Conservation (phyloP, 2,329 filamentous ascomycete species). For the Falciphora oryzae region DNA sequence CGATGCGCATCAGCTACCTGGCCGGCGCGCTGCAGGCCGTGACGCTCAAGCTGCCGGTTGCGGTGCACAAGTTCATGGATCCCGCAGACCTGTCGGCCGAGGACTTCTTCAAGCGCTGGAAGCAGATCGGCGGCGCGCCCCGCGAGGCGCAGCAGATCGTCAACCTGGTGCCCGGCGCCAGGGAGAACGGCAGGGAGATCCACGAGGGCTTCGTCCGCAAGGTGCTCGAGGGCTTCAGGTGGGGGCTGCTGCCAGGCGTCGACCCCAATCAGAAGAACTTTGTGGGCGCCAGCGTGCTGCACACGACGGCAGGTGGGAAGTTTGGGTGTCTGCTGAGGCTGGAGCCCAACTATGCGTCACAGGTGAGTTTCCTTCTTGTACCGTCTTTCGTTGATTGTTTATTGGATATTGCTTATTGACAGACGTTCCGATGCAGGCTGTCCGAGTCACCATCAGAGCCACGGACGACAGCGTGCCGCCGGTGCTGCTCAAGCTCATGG, state of each 20-base stretch:
- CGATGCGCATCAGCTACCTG: constrained; percentile 89
- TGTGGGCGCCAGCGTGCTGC: constrained; percentile 82
- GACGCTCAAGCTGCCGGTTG: constrained; percentile 82
- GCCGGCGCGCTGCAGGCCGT: constrained; percentile 89
- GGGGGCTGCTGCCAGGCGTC: constrained; percentile 78
- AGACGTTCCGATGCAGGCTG: constrained; percentile 62
- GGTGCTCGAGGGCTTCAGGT: constrained; percentile 78
- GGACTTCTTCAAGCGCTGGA: constrained; percentile 99
- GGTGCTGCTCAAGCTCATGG: constrained; percentile 78
- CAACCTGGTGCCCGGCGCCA: constrained; percentile 47
- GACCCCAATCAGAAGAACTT: constrained; percentile 93
- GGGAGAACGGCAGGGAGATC: constrained; percentile 55
- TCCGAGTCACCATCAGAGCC: constrained; percentile 86
- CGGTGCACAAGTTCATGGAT: constrained; percentile 96
- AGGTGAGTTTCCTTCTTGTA: constrained; percentile 53
- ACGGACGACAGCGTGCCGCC: constrained; percentile 86
- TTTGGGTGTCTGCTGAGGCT: constrained; percentile 89
- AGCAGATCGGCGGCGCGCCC: constrained; percentile 87
- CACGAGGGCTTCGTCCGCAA: constrained; percentile 65
- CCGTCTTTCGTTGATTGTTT: too few species aligned
- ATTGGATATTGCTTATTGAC: too few species aligned
- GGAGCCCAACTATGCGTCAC: constrained; percentile 88
- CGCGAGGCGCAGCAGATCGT: constrained; percentile 89
- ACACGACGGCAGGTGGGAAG: constrained; percentile 78
- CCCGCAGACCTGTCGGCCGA: constrained; percentile 78